phyloP scores from a whole-genome alignment of 2,329 filamentous ascomycete genomes.

The Penicillium sp. region DNA sequence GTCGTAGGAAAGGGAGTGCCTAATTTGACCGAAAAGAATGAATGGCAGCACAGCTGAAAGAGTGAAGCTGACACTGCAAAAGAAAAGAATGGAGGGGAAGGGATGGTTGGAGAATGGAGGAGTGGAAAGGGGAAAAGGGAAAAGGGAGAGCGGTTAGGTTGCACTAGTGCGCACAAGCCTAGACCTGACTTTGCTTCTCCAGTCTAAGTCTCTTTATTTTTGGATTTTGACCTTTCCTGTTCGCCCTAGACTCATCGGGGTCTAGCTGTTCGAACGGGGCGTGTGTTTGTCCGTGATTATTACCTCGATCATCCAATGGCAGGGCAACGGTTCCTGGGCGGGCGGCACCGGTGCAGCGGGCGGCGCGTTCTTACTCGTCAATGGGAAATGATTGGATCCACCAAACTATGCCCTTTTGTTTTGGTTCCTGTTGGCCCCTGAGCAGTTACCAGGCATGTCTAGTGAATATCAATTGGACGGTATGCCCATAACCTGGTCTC shows the following conservation, averaged over 20 bases:
- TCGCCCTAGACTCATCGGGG: conserved; percentile 1
- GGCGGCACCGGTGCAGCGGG: background rate
- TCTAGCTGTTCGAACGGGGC: background rate
- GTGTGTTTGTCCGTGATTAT: background rate
- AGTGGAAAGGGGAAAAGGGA: conserved; percentile 24
- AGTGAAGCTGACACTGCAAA: conserved; percentile 60
- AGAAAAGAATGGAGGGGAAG: conserved; percentile 24
- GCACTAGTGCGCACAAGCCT: conserved; percentile 1
- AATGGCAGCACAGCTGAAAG: conserved; percentile 61
- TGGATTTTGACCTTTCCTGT: background rate
- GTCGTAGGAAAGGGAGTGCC: conserved; percentile 11
- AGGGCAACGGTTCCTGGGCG: background rate
- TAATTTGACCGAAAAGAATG: conserved; percentile 40
- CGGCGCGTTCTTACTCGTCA: background rate
- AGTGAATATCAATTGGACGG: background rate
- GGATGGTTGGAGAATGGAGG: conserved; percentile 6
- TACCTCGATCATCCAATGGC: background rate
- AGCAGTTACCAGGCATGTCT: background rate
- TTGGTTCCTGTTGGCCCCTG: background rate
- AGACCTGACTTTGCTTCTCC: background rate
- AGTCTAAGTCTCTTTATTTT: background rate
- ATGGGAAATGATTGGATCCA: background rate
- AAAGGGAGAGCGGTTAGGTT: conserved; percentile 2
- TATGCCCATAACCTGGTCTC: background rate
- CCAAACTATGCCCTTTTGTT: background rate